Evolutionary conservation across 2,329 filamentous ascomycete genomes (phyloP), one percentile per base, ranked within the genome.

Genomic region (Thermoascus crustaceus): DNA sequence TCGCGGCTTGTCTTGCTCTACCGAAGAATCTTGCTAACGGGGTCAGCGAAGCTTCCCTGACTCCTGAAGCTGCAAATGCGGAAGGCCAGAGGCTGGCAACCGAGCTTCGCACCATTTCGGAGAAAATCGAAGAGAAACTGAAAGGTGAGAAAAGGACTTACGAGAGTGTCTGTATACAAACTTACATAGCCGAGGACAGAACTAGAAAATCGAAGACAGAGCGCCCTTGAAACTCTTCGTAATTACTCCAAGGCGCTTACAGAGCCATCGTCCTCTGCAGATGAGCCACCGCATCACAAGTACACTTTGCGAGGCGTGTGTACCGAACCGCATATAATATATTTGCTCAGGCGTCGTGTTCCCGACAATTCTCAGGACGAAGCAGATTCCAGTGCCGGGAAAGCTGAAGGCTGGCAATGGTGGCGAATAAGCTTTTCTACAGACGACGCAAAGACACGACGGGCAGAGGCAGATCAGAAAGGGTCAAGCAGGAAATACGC

Each of bases 221-320:
- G 63, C 39, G 57, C 60, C 19, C 48, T 57, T 13, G 57, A 64
- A 32, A 55, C 57, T 8, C 56, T 73, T 14, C 59, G 63, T 20
- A 48, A 50, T 25, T 62, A 70, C 39, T 65, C 68, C 4, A 63
- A 61, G 26, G 54, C 61, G 16, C 64, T 73, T 40, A 73, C 68
- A 5, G 60, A 64, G 10, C 57, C 63, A 5, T 55, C 67, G 5
- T 50, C 64, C 18, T 54, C 64, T 22, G 53, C 54, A 9, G 52
- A 60, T 8, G 52, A 64, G 22, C 50, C 60, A 24, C 64, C 64
- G 25, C 49, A 63, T 32, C 53, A 67, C 45, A 68, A 64, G 32
- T 79, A 79, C 48, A 69, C 67, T 1, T 63, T 80, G 14, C 68
- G 70, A 29, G 76, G 76, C 18, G 69, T 79, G 4, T 72, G 72